These are phyloP conservation scores for Rubroshorea leprosula DNA, from an alignment of 345 rosid species.

Conservation along the genomic window DNA sequence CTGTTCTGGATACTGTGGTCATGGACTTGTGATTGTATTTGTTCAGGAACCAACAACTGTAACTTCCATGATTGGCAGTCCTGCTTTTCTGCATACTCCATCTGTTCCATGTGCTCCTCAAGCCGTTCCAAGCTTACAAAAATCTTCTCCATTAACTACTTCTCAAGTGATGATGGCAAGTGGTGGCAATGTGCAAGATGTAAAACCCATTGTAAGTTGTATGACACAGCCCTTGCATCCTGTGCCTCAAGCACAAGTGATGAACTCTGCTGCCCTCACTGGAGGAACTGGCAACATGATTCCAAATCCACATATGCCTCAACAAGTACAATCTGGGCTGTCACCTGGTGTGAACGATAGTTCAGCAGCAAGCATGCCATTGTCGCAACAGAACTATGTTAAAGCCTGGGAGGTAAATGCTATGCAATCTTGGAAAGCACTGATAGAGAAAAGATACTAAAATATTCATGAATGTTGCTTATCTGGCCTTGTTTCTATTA, in stretches of 20 bases:
- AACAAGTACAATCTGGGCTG: slow-evolving; percentile 55
- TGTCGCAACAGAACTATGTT: slow-evolving; percentile 84
- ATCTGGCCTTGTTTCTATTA: no score
- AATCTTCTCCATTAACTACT: slow-evolving; percentile 70
- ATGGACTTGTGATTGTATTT: slow-evolving; percentile 8
- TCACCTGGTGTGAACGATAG: slow-evolving; percentile 51
- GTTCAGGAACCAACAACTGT: slow-evolving; percentile 83
- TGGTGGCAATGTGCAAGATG: slow-evolving; percentile 55
- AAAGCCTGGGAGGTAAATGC: slow-evolving; percentile 95
- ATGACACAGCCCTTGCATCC: slow-evolving; percentile 65
- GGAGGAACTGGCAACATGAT: slow-evolving; percentile 84
- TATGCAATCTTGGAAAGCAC: neutral
- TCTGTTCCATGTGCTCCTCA: slow-evolving; percentile 75
- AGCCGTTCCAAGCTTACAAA: slow-evolving; percentile 63
- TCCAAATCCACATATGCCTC: slow-evolving; percentile 86
- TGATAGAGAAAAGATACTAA: no score
- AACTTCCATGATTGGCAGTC: slow-evolving; percentile 59
- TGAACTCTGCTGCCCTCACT: slow-evolving; percentile 78
- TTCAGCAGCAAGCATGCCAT: slow-evolving; percentile 59
- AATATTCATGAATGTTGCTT: no score
- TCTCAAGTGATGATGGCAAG: slow-evolving; percentile 67
- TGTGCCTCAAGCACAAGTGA: slow-evolving; percentile 76
- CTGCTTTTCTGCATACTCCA: slow-evolving; percentile 61
- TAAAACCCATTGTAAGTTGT: slow-evolving; percentile 72
- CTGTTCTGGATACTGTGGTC: slow-evolving; percentile 8